Evolutionary conservation across 371 early-diverging fungal species (phyloP).

Genomic region (Mucor irregularis): DNA sequence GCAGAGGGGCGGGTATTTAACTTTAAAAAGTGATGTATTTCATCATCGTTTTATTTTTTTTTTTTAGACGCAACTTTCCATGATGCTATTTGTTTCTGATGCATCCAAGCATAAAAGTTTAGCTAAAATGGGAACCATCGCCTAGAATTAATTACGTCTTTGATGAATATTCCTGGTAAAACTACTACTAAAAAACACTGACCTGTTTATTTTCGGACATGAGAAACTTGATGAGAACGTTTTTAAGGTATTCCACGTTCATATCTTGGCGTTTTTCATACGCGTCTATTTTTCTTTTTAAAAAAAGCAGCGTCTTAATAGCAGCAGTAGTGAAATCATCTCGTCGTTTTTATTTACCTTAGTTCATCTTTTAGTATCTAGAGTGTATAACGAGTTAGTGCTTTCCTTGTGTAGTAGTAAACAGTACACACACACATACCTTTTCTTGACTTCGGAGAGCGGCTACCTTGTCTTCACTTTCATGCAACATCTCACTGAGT

Average conservation of each 20-base stretch:
- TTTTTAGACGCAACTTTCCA: constrained; percentile 10
- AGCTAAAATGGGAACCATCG: constrained; percentile 47
- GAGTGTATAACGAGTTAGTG: no score
- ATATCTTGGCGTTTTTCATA: constrained; percentile 64
- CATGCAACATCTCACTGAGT: constrained; percentile 57
- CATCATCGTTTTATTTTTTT: not conserved
- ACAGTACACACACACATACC: no score
- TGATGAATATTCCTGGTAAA: no score
- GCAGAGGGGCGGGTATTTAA: not conserved
- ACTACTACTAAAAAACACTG: no score
- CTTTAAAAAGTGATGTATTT: not conserved
- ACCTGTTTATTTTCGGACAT: constrained; percentile 58
- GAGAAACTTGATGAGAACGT: constrained; percentile 63
- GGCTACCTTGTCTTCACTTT: constrained; percentile 57
- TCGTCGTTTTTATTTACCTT: constrained; percentile 34
- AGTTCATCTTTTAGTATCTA: constrained; percentile 49
- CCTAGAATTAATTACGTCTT: constrained; percentile 26
- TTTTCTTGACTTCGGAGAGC: constrained; percentile 61
- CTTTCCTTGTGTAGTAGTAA: no score
- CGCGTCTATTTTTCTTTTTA: constrained; percentile 57
- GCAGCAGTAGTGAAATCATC: not conserved
- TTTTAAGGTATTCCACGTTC: constrained; percentile 65
- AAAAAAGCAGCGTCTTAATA: not conserved
- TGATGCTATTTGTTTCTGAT: constrained; percentile 38
- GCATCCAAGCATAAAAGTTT: constrained; percentile 45